Evolutionary conservation across 306 rosid genomes (phyloP).

Genomic region (Vigna reflexopilosa): DNA sequence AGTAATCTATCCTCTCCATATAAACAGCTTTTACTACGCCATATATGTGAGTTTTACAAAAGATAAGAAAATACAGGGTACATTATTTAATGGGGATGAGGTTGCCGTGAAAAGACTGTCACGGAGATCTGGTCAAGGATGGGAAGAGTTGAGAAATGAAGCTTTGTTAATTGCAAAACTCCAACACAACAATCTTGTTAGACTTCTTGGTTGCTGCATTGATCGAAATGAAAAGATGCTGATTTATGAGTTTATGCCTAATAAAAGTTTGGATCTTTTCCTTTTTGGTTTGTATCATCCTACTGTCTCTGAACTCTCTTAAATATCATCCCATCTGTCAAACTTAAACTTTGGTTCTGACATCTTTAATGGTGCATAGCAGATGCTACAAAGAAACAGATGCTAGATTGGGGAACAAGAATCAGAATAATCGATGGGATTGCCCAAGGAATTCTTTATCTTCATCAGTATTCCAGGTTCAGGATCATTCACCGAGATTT

Average conservation of each 20-base stretch:
- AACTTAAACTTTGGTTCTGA: neutral
- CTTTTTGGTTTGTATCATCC: constrained; percentile 41
- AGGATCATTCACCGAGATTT: constrained; percentile 47
- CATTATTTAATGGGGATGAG: constrained; percentile 41
- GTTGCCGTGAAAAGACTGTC: constrained; percentile 53
- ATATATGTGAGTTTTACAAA: too few relatives aligned
- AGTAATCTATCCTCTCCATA: too few relatives aligned
- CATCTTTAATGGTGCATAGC: neutral
- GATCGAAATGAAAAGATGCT: constrained; percentile 44
- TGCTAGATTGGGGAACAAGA: constrained; percentile 45
- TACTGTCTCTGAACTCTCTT: neutral
- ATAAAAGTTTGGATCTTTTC: constrained; percentile 50
- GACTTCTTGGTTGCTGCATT: constrained; percentile 50
- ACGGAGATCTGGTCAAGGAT: constrained; percentile 52
- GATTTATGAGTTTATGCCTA: constrained; percentile 47
- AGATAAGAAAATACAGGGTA: constrained; percentile 31
- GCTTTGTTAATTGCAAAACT: constrained; percentile 51
- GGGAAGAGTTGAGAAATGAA: constrained; percentile 53
- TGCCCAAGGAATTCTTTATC: constrained; percentile 51
- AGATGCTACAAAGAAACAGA: constrained; percentile 35
- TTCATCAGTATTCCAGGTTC: constrained; percentile 45
- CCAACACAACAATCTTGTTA: constrained; percentile 53
- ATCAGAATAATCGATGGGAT: constrained; percentile 43
- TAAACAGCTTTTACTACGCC: too few relatives aligned
- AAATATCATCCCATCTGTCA: neutral